Conservation (phyloP, 306 rosid species). For the Fragaria iinumae region DNA sequence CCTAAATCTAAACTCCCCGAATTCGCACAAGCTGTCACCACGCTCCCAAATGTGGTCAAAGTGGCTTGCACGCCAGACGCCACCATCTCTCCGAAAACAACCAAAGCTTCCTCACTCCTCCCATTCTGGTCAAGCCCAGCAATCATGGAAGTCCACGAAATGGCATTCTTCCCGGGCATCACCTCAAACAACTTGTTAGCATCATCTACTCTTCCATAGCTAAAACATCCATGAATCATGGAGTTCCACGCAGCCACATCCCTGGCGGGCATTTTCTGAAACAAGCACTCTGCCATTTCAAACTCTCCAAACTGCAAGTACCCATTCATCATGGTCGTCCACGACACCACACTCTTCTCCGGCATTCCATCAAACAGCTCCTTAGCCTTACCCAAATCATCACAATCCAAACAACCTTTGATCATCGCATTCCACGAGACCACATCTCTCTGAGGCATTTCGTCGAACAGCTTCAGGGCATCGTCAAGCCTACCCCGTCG, state of each 20-base stretch:
- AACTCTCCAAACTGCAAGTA: slow-evolving; percentile 54
- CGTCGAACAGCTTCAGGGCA: slow-evolving; percentile 56
- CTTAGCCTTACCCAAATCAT: slow-evolving; percentile 51
- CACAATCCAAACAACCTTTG: slow-evolving; percentile 59
- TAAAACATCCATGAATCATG: slow-evolving; percentile 70
- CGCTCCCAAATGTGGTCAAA: slow-evolving; percentile 59
- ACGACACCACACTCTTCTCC: slow-evolving; percentile 51
- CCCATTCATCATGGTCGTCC: slow-evolving; percentile 71
- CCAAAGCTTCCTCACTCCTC: slow-evolving; percentile 56
- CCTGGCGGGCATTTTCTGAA: slow-evolving; percentile 54
- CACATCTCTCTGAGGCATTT: slow-evolving; percentile 54
- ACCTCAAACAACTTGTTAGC: slow-evolving; percentile 52
- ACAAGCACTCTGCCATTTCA: slow-evolving; percentile 55
- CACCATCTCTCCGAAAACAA: slow-evolving; percentile 53
- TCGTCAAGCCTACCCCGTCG: not conserved
- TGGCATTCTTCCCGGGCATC: slow-evolving; percentile 59
- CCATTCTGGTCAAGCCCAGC: slow-evolving; percentile 71
- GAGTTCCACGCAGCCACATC: slow-evolving; percentile 80
- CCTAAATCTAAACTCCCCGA: slow-evolving; percentile 37
- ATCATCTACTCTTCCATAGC: slow-evolving; percentile 58
- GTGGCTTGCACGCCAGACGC: slow-evolving; percentile 38
- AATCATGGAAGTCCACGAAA: slow-evolving; percentile 81
- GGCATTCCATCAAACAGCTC: slow-evolving; percentile 67
- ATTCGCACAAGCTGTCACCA: slow-evolving; percentile 64
- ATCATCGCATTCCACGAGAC: slow-evolving; percentile 76